Base-by-base conservation (phyloP, 768 basidiomycete genomes). In the Pleurotus salmoneostramineus region DNA sequence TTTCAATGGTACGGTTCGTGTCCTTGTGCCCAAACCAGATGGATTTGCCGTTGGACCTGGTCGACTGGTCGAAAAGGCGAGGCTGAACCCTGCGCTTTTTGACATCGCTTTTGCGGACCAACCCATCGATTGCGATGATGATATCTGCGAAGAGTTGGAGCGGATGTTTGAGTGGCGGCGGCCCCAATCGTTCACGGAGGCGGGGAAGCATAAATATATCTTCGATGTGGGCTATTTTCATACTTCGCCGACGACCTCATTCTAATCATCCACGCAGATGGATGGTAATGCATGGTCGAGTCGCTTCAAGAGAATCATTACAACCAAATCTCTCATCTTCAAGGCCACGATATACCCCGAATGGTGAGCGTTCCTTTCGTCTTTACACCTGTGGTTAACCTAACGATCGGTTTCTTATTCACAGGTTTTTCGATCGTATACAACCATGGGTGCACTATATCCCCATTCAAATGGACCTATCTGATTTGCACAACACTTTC, bases 401-500 rank as follows among this genome's bases (percentile, higher is more conserved):
- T 6, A 21, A 14, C 5, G 8, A 10, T 15, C 14, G 3, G 5
- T 14, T 35, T 32, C n/a, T 17, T 7, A 42, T 15, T 35, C 12
- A 4, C 43, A 64, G 65, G 66, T 65, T 65, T 33, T 56, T 56
- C 6, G 66, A 67, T 51, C 65, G 66, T 11, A 63, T 68, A 50
- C 76, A 71, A 31, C 83, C 87, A 0, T 89, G 87, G 86, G 80
- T 88, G 2, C 89, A 91, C 67, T 91, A 87, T 62, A 75, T 90
- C 10, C 88, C 89, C 1, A 72, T 90, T 7, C 82, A 85, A 62
- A 65, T 82, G 0, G 83, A 85, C 60, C 77, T 85, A 31, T 74
- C 79, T 0, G 88, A 91, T 65, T 65, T 93, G 6, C 81, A 85
- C 69, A 91, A 92, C 62, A 71, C 82, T 1, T 77, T 90, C 35